Evolutionary conservation across 768 basidiomycete genomes (phyloP), one percentile per base, ranked within the genome.

Genomic region (Auricularia sp.): DNA sequence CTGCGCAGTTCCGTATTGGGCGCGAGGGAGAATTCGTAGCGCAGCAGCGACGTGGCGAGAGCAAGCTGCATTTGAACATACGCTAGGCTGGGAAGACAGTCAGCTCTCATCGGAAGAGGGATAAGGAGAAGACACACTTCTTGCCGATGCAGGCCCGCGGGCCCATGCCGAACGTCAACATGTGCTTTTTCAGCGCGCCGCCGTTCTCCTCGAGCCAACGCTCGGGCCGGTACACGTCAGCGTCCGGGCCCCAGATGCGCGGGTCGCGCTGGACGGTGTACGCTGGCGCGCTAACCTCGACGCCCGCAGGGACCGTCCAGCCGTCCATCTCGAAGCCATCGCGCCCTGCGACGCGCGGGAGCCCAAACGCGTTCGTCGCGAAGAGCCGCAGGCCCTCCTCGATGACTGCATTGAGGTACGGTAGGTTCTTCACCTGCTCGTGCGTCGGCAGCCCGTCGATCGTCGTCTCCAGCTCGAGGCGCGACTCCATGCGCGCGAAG

Each of bases 301-400:
- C 56, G 24, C 56, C 56, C 16, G 18, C 16, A 2, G 56, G 56
- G 63, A 69, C 29, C 8, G 34, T 35, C 24, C 24, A 33, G 10
- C 56, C 56, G 56, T 59, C 56, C 8, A 59, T 6, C 7, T 59
- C 56, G 34, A 59, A 59, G 29, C 56, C 56, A 6, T 10, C 56
- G 29, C 72, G n/a, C 64, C 64, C 29, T 76, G 75, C 11, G 21
- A 70, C 56, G 29, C 78, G 69, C 24, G 73, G 76, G 1, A 78
- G 69, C 3, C 77, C 78, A 34, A 78, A 75, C 3, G 76, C 76
- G 21, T 73, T 74, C 29, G 76, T 76, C 8, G 75, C 75, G 65
- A 75, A 73, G 33, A 74, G 67, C 0, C 77, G 70, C 34, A 79
- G 70, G 0, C 74, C 73, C 61, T 76, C 74, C 61, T 72, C 68